Conservation (phyloP, 2,329 filamentous ascomycete species). For the Orbilia ellipsospora region DNA sequence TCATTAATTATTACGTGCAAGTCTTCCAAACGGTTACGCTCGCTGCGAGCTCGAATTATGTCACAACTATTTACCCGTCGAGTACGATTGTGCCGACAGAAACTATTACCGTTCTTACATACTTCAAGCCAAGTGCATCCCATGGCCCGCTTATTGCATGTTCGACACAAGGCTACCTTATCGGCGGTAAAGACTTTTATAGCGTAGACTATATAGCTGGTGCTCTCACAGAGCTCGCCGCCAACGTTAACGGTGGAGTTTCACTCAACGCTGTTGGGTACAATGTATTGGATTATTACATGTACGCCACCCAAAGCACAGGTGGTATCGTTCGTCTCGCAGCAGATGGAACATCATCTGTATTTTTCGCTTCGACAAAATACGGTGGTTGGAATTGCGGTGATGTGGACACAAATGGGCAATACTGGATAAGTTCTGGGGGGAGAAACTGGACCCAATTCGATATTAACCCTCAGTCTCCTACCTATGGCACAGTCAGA, state of each 20-base stretch:
- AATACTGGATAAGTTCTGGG: neutral
- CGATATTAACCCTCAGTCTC: slow-evolving; percentile 7
- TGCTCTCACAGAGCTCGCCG: neutral
- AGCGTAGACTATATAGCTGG: neutral
- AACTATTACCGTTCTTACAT: slow-evolving; percentile 1
- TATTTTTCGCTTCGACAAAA: neutral
- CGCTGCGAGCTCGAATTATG: neutral
- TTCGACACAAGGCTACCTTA: neutral
- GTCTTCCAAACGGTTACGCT: neutral
- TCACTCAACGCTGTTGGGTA: neutral
- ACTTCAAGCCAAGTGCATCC: neutral
- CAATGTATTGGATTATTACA: neutral
- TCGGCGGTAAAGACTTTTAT: neutral
- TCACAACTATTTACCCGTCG: neutral
- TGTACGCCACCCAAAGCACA: neutral
- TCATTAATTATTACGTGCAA: neutral
- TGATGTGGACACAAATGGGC: slow-evolving; percentile 12
- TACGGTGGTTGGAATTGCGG: neutral
- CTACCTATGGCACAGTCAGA: neutral
- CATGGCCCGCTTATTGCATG: neutral
- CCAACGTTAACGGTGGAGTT: neutral
- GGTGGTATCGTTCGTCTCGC: neutral
- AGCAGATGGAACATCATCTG: neutral
- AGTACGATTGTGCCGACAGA: neutral
- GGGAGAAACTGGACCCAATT: neutral